Conservation (phyloP, 495 filamentous ascomycete genomes). For the Neurospora sublineolata region DNA sequence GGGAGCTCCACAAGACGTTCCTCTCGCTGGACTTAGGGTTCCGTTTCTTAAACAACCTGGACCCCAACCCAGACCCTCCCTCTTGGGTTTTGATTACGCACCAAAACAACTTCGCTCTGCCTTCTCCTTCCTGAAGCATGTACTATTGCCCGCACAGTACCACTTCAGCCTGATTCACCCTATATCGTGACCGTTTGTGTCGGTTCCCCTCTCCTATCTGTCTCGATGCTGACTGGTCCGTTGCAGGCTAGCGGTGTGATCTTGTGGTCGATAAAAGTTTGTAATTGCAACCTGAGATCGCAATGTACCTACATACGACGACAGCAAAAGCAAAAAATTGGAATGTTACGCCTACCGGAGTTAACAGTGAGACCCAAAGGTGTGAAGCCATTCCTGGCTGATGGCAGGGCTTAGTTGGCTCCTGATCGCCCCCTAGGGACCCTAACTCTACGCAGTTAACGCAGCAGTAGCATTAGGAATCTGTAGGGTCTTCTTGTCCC, state of each 20-base stretch:
- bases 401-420: neutral
- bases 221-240: neutral
- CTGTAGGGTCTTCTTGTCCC: neutral
- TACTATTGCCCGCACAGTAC: neutral
- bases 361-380: neutral
- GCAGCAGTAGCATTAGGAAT: neutral
- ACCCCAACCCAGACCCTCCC: neutral
- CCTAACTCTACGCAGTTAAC: neutral
- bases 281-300: neutral
- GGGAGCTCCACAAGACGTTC: neutral
- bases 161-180: neutral
- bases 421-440: neutral
- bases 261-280: neutral
- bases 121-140: neutral
- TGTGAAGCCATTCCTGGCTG: neutral
- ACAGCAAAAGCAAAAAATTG: neutral
- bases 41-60: neutral
- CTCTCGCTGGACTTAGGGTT: neutral
- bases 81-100: neutral
- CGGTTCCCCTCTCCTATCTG: neutral
- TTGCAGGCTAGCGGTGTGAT: neutral
- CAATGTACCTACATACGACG: neutral
- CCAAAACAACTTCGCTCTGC: neutral
- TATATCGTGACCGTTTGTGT: neutral
- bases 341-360: neutral